Percentiles rank a stretch among this genome's conserved stretches.
These are phyloP conservation scores for Pestalotiopsis sp. DNA, from an alignment of 2,329 filamentous ascomycete genomes.

Conservation along the genomic window DNA sequence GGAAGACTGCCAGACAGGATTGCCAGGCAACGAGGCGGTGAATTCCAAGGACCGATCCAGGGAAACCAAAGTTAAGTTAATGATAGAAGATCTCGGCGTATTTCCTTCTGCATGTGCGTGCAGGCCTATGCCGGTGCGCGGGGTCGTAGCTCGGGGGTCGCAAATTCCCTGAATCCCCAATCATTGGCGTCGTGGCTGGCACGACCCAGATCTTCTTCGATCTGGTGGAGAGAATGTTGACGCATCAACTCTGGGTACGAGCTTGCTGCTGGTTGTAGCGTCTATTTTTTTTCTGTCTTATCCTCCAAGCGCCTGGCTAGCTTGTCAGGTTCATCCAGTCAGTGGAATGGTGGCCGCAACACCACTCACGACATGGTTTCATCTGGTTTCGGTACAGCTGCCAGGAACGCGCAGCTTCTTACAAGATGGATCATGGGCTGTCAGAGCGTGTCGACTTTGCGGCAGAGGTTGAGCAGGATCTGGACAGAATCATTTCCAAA, in stretches of 20 bases:
- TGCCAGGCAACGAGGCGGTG: neutral
- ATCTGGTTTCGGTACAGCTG: conserved; percentile 7
- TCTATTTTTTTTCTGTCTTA: neutral
- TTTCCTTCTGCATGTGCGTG: neutral
- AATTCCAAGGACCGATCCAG: conserved; percentile 1
- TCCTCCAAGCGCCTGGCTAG: neutral
- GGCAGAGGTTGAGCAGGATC: neutral
- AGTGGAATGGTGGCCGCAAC: neutral
- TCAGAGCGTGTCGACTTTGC: neutral
- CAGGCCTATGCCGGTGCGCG: neutral
- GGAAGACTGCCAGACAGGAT: neutral
- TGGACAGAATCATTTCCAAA: neutral
- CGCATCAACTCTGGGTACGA: neutral
- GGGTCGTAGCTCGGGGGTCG: neutral
- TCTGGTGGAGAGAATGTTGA: conserved; percentile 9
- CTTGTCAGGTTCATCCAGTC: neutral
- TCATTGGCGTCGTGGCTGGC: conserved; percentile 9
- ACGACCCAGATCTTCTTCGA: conserved; percentile 7
- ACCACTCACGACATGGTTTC: neutral
- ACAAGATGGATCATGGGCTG: neutral
- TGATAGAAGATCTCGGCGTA: neutral
- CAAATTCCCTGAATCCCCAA: neutral
- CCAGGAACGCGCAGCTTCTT: neutral
- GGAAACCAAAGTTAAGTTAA: neutral
- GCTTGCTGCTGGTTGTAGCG: neutral